Percentiles rank a stretch among this genome's conserved stretches.
These are phyloP conservation scores for Chaetomium sp. DNA, from an alignment of 2,329 filamentous ascomycete genomes.

Conservation along the genomic window DNA sequence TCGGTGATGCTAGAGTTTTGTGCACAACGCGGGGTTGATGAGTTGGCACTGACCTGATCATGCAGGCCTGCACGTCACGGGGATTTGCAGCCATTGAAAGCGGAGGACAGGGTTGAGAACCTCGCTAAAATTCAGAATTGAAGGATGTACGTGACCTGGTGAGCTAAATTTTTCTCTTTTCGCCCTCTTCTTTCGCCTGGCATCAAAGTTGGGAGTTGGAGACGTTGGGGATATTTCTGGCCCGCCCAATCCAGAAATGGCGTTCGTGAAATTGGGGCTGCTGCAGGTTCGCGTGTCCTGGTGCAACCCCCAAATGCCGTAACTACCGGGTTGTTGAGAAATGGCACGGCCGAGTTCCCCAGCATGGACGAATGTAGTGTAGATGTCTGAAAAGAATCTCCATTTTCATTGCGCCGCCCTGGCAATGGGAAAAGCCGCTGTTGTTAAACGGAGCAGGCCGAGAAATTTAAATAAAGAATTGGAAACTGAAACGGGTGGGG, in stretches of 20 bases:
- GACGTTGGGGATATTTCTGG: neutral
- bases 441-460: neutral
- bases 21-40: constrained; percentile 19
- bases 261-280: constrained; percentile 11
- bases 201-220: neutral
- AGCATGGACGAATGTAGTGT: neutral
- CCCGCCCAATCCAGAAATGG: constrained; percentile 5
- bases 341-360: neutral
- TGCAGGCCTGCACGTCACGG: constrained; percentile 13
- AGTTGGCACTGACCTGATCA: constrained; percentile 24
- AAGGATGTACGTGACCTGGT: too few relatives aligned
- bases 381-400: neutral
- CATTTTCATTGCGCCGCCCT: neutral
- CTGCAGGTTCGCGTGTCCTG: constrained; percentile 1
- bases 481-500: too few relatives aligned
- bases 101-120: too few relatives aligned
- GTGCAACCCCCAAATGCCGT: constrained; percentile 13
- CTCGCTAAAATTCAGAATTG: too few relatives aligned
- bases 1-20: constrained; percentile 15
- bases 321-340: too few relatives aligned
- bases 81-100: neutral
- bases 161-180: neutral
- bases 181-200: neutral
- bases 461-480: neutral
- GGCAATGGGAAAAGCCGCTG: neutral